Evolutionary conservation across 176 grass and related monocot genomes (phyloP).

Genomic region (Triticum urartu): DNA sequence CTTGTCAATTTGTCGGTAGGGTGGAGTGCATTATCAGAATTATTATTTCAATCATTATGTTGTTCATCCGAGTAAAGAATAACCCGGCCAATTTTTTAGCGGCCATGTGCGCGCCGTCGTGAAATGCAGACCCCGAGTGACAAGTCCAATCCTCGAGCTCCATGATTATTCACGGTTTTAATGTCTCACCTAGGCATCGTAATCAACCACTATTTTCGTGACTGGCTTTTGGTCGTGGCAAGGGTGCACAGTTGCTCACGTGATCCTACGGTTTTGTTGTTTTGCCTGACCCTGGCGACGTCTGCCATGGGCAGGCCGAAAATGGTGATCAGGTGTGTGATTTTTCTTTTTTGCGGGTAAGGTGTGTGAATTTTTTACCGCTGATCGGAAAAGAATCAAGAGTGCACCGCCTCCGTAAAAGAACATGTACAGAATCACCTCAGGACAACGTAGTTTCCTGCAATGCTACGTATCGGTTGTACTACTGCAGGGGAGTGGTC

Average conservation of each 20-base stretch:
- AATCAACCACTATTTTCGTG: not conserved
- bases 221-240: not conserved
- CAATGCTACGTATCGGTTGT: not conserved
- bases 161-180: not conserved
- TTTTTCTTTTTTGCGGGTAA: too few relatives aligned
- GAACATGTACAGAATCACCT: not conserved
- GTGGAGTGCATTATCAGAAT: not conserved
- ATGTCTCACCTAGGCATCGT: not conserved
- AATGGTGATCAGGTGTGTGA: not conserved
- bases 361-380: not conserved
- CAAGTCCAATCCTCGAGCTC: not conserved
- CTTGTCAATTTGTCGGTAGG: not conserved
- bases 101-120: not conserved
- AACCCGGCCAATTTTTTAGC: not conserved
- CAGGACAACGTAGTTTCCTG: not conserved
- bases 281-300: not conserved
- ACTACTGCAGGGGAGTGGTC: not conserved
- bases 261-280: not conserved
- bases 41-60: not conserved
- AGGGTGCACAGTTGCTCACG: not conserved
- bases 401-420: not conserved
- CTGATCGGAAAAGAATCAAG: not conserved
- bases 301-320: not conserved
- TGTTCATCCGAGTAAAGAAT: not conserved
- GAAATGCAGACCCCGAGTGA: not conserved